Conservation (phyloP, 1,139 yeast genomes). For the Zygosaccharomyces sapae region DNA sequence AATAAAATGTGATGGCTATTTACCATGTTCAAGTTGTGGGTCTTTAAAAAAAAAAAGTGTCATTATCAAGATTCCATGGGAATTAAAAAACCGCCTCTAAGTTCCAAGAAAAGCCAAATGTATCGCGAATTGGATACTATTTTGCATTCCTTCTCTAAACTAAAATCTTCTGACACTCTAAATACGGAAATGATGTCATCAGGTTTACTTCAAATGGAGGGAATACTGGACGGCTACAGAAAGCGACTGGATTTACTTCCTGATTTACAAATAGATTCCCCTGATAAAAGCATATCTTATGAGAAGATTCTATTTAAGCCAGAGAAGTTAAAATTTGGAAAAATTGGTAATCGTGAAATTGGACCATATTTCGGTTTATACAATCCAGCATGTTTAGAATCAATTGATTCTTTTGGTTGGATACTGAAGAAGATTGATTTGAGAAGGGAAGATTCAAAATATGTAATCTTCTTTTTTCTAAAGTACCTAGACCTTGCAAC, state of each 20-base stretch:
- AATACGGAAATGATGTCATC: background rate
- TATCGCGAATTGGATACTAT: constrained; percentile 1
- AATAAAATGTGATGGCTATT: constrained; percentile 2
- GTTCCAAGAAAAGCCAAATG: background rate
- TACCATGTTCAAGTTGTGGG: background rate
- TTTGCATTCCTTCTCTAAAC: background rate
- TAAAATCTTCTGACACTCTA: background rate
- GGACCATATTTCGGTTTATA: background rate
- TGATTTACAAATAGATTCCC: background rate
- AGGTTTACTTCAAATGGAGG: constrained; percentile 1
- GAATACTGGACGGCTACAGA: background rate
- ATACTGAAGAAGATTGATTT: background rate
- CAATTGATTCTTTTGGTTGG: background rate
- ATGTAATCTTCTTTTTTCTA: background rate
- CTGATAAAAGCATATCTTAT: background rate
- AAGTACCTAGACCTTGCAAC: constrained; percentile 3
- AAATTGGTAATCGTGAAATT: background rate
- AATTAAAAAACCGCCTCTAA: background rate
- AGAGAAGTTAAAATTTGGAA: constrained; percentile 1
- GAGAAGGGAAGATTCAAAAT: background rate
- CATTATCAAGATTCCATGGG: background rate
- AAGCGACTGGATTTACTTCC: background rate
- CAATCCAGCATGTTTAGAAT: constrained; percentile 1
- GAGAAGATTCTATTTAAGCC: background rate
- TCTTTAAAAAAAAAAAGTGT: background rate